phyloP scores from a whole-genome alignment of 2,329 filamentous ascomycete genomes.

The Alternaria viburni region DNA sequence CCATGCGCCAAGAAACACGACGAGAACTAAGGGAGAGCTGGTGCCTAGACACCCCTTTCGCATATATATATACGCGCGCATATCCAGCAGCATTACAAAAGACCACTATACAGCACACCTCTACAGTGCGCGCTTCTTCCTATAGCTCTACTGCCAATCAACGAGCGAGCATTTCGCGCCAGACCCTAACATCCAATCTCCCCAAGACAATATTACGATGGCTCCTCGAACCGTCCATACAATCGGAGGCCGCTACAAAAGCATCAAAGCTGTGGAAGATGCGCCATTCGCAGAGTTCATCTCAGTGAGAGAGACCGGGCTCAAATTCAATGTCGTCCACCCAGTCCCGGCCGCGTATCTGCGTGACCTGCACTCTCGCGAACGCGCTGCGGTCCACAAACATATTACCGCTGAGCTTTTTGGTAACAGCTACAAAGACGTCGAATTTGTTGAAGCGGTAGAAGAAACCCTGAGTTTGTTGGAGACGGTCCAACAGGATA shows the following conservation, averaged over 20 bases:
- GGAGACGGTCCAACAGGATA: not conserved
- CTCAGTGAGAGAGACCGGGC: not conserved
- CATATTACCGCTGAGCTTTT: accelerated
- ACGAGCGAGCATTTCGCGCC: not conserved
- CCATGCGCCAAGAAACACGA: not conserved
- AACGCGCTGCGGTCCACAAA: not conserved
- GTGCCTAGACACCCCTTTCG: not conserved
- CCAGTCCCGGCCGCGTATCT: not conserved
- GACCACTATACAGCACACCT: not conserved
- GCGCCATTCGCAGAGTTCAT: not conserved
- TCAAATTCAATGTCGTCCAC: not conserved
- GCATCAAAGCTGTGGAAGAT: not conserved
- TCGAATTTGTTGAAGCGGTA: accelerated
- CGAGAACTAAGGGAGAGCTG: not conserved
- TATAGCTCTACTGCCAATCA: not conserved
- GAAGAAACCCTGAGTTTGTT: not conserved
- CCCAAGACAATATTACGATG: not conserved
- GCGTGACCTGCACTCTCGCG: not conserved
- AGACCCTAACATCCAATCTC: too few relatives aligned
- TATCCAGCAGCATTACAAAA: not conserved
- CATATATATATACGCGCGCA: not conserved
- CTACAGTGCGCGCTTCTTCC: not conserved
- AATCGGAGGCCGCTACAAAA: not conserved
- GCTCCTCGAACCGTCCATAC: not conserved
- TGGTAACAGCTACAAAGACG: not conserved